Evolutionary conservation across 164 flowering plant genomes (phyloP).

Genomic region (Houttuynia cordata): DNA sequence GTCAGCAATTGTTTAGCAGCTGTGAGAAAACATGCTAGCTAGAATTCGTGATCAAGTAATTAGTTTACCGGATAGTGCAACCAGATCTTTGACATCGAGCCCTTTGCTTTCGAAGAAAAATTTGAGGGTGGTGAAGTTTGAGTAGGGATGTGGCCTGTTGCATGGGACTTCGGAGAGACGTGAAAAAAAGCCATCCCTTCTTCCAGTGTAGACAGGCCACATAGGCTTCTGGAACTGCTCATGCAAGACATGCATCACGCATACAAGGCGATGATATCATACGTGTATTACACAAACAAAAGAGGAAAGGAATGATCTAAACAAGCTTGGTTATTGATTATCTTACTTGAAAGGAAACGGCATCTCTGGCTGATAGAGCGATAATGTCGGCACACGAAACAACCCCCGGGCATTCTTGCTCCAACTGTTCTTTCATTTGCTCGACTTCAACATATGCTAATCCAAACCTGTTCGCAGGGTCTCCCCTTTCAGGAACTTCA

Average conservation of each 20-base stretch:
- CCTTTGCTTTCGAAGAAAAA: constrained; percentile 26
- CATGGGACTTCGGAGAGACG: constrained; percentile 20
- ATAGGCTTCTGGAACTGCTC: constrained; percentile 26
- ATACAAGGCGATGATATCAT: background rate
- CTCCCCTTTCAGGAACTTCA: constrained; percentile 26
- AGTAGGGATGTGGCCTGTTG: constrained; percentile 36
- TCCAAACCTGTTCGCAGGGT: constrained; percentile 24
- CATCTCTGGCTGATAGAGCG: constrained; percentile 49
- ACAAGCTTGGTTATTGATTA: background rate
- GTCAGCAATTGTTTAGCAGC: no score
- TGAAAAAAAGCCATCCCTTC: constrained; percentile 52
- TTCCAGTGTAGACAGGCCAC: constrained; percentile 49
- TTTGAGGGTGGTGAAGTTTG: constrained; percentile 30
- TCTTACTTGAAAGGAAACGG: constrained; percentile 47
- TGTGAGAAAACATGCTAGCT: no score
- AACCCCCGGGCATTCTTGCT: constrained; percentile 23
- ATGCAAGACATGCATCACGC: background rate
- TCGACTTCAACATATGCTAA: constrained; percentile 35
- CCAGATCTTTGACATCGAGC: constrained; percentile 8
- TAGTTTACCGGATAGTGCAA: no score
- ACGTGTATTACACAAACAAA: no score
- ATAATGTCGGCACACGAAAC: constrained; percentile 78
- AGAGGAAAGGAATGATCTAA: background rate
- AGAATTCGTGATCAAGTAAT: no score
- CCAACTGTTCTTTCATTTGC: constrained; percentile 22